These are phyloP conservation scores for Termitomyces sp. DNA, from an alignment of 768 basidiomycete genomes.

Conservation along the genomic window DNA sequence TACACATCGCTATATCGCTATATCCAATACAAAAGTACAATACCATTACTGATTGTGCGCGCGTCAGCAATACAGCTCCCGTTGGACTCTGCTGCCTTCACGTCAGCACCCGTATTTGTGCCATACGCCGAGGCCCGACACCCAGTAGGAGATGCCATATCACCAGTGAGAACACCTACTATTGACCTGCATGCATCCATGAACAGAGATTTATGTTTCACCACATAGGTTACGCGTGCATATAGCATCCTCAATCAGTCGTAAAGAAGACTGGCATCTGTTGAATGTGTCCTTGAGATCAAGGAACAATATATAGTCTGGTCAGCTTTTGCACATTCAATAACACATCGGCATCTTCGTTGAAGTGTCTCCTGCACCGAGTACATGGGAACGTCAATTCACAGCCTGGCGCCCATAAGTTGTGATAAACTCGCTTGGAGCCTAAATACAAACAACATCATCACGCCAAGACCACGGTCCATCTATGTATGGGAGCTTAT, in stretches of 20 bases:
- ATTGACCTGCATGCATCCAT: too few relatives aligned
- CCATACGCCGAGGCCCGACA: conserved; percentile 2
- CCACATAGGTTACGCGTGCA: too few relatives aligned
- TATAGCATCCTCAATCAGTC: too few relatives aligned
- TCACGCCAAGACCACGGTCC: not conserved
- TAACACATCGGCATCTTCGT: not conserved
- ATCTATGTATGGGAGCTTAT: too few relatives aligned
- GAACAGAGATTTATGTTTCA: too few relatives aligned
- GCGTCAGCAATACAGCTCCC: not conserved
- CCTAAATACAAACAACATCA: not conserved
- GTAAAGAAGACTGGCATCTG: too few relatives aligned
- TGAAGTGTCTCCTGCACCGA: not conserved
- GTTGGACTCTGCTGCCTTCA: not conserved
- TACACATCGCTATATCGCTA: too few relatives aligned
- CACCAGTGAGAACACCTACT: too few relatives aligned
- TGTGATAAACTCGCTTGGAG: not conserved
- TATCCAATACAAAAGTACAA: not conserved
- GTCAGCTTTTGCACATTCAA: too few relatives aligned
- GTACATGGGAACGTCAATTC: not conserved
- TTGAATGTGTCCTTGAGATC: too few relatives aligned
- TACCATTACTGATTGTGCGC: not conserved
- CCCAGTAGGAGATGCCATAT: too few relatives aligned
- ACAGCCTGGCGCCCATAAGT: not conserved
- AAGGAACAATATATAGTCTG: too few relatives aligned
- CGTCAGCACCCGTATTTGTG: not conserved